These are phyloP conservation scores for Dendrobium catenatum DNA, from an alignment of 106 monocot species.

Conservation along the genomic window DNA sequence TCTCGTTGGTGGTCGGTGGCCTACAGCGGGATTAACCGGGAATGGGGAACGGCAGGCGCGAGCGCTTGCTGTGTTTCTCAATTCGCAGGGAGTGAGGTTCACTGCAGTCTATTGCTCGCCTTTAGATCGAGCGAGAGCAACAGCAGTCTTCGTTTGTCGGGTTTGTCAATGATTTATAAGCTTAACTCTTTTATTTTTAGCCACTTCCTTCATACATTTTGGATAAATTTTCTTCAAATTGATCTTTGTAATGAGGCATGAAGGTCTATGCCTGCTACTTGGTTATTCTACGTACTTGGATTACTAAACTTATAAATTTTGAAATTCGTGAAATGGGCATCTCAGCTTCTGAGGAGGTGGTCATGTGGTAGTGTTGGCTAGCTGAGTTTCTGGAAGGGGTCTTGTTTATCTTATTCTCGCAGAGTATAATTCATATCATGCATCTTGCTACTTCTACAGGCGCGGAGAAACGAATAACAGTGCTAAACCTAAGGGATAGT, in stretches of 20 bases:
- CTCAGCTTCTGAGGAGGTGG: not conserved
- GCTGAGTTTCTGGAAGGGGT: not conserved
- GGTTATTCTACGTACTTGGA: not conserved
- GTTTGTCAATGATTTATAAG: slow-evolving; percentile 14
- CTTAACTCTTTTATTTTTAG: not conserved
- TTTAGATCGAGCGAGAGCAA: slow-evolving; percentile 52
- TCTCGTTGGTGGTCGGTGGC: slow-evolving; percentile 59
- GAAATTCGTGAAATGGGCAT: not conserved
- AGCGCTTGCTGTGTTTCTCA: slow-evolving; percentile 65
- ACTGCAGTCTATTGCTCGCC: slow-evolving; percentile 46
- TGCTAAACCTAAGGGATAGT: not conserved
- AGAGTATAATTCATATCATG: not conserved
- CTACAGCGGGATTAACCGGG: slow-evolving; percentile 47
- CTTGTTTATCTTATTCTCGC: not conserved
- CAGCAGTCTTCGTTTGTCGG: slow-evolving; percentile 50
- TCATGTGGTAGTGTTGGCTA: not conserved
- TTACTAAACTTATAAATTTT: not conserved
- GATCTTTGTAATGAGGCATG: not conserved
- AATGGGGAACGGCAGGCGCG: slow-evolving; percentile 67
- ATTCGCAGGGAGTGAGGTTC: slow-evolving; percentile 45
- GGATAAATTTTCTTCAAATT: not conserved
- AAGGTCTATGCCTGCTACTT: not conserved
- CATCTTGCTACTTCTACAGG: not conserved
- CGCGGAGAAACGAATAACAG: not conserved
- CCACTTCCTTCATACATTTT: not conserved